Evolutionary conservation across 176 grass and related monocot species (phyloP).

Genomic region (Calamus simplicifolius): DNA sequence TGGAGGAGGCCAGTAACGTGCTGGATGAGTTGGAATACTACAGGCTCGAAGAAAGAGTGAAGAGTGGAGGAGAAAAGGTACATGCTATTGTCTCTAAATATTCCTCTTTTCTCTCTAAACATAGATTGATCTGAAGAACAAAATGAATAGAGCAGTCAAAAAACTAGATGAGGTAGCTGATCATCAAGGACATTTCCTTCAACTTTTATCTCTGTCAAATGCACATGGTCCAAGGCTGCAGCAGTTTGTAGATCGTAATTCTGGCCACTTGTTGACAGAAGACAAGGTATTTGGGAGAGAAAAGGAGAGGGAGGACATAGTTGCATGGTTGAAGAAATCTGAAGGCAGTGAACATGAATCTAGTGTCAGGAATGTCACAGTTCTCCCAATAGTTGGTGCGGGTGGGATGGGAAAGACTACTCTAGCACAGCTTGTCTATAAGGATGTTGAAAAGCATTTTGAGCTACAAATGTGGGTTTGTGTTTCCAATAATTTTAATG

Average conservation of each 20-base stretch:
- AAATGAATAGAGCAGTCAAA: not conserved
- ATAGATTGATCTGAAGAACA: not conserved
- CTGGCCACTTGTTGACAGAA: too few relatives aligned
- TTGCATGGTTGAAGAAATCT: too few relatives aligned
- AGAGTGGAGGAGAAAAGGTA: not conserved
- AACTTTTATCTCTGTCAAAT: too few relatives aligned
- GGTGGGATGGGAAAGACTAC: conserved; percentile 32
- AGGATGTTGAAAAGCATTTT: not conserved
- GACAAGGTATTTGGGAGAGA: too few relatives aligned
- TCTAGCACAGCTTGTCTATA: conserved; percentile 23
- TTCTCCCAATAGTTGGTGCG: conserved; percentile 15
- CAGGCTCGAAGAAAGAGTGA: conserved; percentile 18
- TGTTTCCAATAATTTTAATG: conserved; percentile 20
- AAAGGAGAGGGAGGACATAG: too few relatives aligned
- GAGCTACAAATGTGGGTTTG: conserved; percentile 8
- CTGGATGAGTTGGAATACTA: conserved; percentile 25
- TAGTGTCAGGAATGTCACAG: not conserved
- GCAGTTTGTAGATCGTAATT: too few relatives aligned
- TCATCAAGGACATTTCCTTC: not conserved
- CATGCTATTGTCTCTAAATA: not conserved
- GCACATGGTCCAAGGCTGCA: too few relatives aligned
- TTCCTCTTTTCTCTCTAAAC: not conserved
- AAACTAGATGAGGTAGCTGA: not conserved
- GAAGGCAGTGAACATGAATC: too few relatives aligned
- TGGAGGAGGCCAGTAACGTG: conserved; percentile 22